Evolutionary conservation across 2,329 filamentous ascomycete species (phyloP), one percentile per base, ranked within the genome.

Genomic region (Lasiodiplodia gonubiensis): DNA sequence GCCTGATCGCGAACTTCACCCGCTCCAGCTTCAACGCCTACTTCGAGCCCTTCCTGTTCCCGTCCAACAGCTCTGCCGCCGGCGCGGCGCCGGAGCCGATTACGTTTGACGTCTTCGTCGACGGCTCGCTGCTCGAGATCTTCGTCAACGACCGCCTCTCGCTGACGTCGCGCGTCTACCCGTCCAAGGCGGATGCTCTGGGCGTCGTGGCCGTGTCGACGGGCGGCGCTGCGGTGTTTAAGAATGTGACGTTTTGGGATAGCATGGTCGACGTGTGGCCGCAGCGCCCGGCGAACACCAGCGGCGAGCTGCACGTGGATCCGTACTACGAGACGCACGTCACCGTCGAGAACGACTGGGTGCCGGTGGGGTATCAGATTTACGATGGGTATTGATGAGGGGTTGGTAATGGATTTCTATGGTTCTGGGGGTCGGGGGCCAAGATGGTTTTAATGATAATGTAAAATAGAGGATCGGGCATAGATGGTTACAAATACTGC

Each of bases 41-140:
- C 71, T 84, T 83, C 74, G 75, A 80, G 64, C 81, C 82, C 3
- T 83, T 83, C 75, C 18, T 64, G 12, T 35, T 53, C 6, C 23
- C 42, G n/a, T 49, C 42, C 7, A 12, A 25, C 54, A 25, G 1
- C 11, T 4, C 21, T 6, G 79, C 77, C 5, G 72, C 79, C 59
- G 68, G 71, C 55, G 71, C 73, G 39, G 71, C n/a, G 8, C 42
- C 70, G 0, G 82, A 85, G 70, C 73, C 76, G 21, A 74, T 84
- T 37, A 71, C 73, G 6, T 78, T 83, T 74, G 74, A 83, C 66
- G 74, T 84, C 67, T 84, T 81, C 72, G 70, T 84, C 49, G 83
- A 85, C 67, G 82, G 82, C 27, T 82, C 80, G 0, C 72, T 84
- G 27, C 72, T 83, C 0, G 83, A 85, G 72, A 71, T 85, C 30